Conservation (phyloP, 805 yeast genomes). For the Sungouiella blattae region DNA sequence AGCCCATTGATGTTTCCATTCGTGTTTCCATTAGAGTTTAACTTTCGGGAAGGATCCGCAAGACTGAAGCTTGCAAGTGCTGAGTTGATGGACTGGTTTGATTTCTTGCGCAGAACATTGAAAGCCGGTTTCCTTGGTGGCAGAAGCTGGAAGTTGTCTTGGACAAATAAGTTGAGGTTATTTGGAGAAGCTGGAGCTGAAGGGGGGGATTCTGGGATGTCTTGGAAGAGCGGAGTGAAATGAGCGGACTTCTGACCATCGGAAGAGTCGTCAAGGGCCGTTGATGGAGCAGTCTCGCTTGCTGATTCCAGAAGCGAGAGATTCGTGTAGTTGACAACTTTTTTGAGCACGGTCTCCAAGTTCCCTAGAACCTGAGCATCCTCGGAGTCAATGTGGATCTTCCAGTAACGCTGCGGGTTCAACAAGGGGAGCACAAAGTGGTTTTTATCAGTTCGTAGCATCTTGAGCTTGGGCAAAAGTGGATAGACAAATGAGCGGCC, state of each 20-base stretch:
- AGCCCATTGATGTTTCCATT: too few relatives aligned
- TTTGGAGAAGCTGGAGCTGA: conserved; percentile 41
- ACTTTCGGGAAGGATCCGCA: neutral
- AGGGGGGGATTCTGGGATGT: conserved; percentile 43
- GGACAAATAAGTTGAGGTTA: conserved; percentile 4
- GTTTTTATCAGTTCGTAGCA: conserved; percentile 46
- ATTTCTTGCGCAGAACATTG: conserved; percentile 13
- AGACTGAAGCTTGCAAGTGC: conserved; percentile 30
- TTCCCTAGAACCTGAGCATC: conserved; percentile 22
- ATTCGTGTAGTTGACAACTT: conserved; percentile 42
- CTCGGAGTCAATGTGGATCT: conserved; percentile 36
- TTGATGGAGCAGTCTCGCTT: neutral
- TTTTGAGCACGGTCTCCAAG: conserved; percentile 37
- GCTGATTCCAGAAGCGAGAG: conserved; percentile 17
- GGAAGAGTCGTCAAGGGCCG: neutral
- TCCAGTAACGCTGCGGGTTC: conserved; percentile 79
- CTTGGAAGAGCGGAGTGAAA: conserved; percentile 18
- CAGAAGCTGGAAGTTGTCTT: conserved; percentile 1
- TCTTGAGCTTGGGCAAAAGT: conserved; percentile 58
- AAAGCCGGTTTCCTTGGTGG: conserved; percentile 6
- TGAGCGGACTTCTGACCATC: neutral
- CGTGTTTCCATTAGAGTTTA: too few relatives aligned
- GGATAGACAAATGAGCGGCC: conserved; percentile 72
- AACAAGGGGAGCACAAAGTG: conserved; percentile 62
- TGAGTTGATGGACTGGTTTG: conserved; percentile 23